Conservation (phyloP, 306 rosid genomes). For the Glycine tomentella region DNA sequence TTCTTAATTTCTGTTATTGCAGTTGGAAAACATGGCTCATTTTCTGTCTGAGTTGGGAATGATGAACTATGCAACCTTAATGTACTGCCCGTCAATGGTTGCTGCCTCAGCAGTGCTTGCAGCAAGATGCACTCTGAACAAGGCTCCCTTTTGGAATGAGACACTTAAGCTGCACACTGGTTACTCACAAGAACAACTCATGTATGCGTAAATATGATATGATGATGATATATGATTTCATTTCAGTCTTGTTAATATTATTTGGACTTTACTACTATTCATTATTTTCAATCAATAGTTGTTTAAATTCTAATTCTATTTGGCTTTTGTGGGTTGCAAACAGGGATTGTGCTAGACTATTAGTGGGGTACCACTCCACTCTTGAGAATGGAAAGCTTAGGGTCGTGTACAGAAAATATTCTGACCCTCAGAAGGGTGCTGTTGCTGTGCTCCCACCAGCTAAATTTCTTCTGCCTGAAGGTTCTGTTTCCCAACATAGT, state of each 20-base stretch:
- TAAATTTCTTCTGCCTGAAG: constrained; percentile 52
- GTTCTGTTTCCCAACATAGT: constrained; percentile 19
- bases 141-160: constrained; percentile 71
- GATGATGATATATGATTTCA: too few species aligned
- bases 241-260: too few species aligned
- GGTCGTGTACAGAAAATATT: constrained; percentile 66
- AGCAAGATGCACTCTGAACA: constrained; percentile 74
- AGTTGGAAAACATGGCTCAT: constrained; percentile 71
- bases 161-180: constrained; percentile 77
- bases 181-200: constrained; percentile 66
- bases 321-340: neutral
- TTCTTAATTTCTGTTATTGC: neutral
- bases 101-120: constrained; percentile 93
- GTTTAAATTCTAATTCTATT: neutral
- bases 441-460: constrained; percentile 80
- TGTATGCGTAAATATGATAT: constrained; percentile 38
- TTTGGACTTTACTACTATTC: too few species aligned
- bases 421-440: constrained; percentile 57
- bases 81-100: constrained; percentile 80
- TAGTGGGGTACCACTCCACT: constrained; percentile 60
- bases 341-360: constrained; percentile 74
- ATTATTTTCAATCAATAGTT: neutral
- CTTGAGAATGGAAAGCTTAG: constrained; percentile 62
- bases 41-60: constrained; percentile 77
- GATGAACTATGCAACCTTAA: constrained; percentile 68